Percentiles rank a stretch among this genome's conserved stretches.
These are phyloP conservation scores for Chondrus crispus DNA, from an alignment of 23 red algal species.

Conservation along the genomic window DNA sequence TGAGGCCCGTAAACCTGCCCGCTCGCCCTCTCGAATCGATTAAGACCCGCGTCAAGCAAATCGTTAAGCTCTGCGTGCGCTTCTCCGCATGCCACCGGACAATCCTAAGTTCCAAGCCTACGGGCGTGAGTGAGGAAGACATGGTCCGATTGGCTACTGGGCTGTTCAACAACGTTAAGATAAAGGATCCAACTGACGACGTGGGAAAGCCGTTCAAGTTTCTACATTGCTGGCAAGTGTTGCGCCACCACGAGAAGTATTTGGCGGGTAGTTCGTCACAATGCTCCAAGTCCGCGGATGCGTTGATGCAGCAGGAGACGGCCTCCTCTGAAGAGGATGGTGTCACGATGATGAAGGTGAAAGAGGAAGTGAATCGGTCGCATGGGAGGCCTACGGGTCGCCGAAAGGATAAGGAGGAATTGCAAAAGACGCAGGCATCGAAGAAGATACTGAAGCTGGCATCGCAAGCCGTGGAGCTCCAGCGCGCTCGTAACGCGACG, in stretches of 20 bases:
- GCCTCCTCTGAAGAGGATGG: too few relatives aligned
- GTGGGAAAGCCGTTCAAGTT: slow-evolving; percentile 20
- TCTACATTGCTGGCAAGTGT: neutral
- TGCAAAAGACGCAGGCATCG: too few relatives aligned
- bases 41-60: neutral
- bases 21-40: neutral
- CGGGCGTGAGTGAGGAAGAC: neutral
- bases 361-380: too few relatives aligned
- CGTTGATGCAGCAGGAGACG: too few relatives aligned
- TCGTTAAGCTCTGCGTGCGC: neutral
- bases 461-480: neutral
- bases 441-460: neutral
- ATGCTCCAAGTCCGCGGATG: too few relatives aligned
- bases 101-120: too few relatives aligned
- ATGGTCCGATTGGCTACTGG: neutral
- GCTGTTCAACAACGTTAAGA: neutral
- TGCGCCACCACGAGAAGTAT: neutral
- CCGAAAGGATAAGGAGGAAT: too few relatives aligned
- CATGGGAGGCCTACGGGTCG: too few relatives aligned
- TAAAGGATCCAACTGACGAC: neutral
- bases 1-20: neutral
- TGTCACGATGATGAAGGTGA: too few relatives aligned
- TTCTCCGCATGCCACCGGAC: neutral
- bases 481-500: neutral
- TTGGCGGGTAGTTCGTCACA: too few relatives aligned